Conservation (phyloP, 305 asterid genomes). For the Solanum hybrid region DNA sequence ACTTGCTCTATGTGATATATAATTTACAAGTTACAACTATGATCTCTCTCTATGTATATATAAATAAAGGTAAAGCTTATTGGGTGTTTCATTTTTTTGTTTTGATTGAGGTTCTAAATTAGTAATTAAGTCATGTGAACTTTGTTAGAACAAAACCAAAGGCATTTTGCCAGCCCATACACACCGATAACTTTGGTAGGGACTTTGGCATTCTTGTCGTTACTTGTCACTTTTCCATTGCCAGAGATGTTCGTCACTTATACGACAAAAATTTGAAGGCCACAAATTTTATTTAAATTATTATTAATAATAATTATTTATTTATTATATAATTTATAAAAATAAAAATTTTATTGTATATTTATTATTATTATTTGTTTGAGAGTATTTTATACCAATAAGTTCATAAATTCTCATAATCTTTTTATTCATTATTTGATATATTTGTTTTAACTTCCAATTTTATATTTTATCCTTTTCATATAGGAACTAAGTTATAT, state of each 20-base stretch:
- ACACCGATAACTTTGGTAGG: not conserved
- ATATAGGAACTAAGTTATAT: too few relatives aligned
- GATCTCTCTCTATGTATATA: not conserved
- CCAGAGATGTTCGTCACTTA: not conserved
- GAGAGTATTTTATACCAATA: too few relatives aligned
- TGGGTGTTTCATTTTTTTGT: not conserved
- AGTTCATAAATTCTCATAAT: too few relatives aligned
- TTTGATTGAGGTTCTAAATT: not conserved
- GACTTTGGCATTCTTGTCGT: not conserved
- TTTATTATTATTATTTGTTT: too few relatives aligned
- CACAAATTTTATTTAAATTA: too few relatives aligned
- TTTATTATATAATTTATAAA: too few relatives aligned
- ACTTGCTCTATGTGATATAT: not conserved
- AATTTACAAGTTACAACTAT: not conserved
- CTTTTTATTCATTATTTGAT: too few relatives aligned
- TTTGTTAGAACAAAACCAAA: not conserved
- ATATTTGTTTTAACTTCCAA: too few relatives aligned
- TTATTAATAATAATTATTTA: too few relatives aligned
- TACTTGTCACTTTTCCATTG: not conserved
- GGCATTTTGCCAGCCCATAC: constrained; percentile 1
- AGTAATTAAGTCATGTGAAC: not conserved
- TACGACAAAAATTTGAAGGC: too few relatives aligned
- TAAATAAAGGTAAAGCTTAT: not conserved
- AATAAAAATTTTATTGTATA: too few relatives aligned
- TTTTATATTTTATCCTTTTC: too few relatives aligned